These are phyloP conservation scores for Didymella lethalis DNA, from an alignment of 2,329 filamentous ascomycete species.

Conservation along the genomic window DNA sequence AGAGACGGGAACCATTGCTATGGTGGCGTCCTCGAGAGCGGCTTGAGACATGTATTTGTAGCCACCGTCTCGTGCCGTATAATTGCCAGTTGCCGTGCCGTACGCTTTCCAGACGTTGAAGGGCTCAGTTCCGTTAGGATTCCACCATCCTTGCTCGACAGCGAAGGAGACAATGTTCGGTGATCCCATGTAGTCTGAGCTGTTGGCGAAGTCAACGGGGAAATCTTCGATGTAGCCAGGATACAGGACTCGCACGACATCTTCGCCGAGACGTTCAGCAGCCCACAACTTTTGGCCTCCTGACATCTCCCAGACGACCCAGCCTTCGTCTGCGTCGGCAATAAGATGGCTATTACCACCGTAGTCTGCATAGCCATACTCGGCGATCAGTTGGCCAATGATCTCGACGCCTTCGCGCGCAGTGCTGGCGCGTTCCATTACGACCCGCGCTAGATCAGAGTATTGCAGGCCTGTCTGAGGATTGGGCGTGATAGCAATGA, in stretches of 20 bases:
- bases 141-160: slow-evolving; percentile 48
- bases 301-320: slow-evolving; percentile 49
- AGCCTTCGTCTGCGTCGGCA: slow-evolving; percentile 50
- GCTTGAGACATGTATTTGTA: slow-evolving; percentile 52
- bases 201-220: slow-evolving; percentile 42
- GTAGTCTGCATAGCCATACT: slow-evolving; percentile 55
- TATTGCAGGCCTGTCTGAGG: slow-evolving; percentile 55
- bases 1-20: slow-evolving; percentile 58
- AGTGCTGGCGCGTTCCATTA: slow-evolving; percentile 53
- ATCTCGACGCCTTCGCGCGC: slow-evolving; percentile 55
- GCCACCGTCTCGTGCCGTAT: slow-evolving; percentile 45
- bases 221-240: slow-evolving; percentile 51
- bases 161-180: slow-evolving; percentile 48
- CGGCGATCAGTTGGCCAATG: slow-evolving; percentile 51
- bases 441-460: slow-evolving; percentile 52
- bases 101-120: slow-evolving; percentile 51
- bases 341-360: slow-evolving; percentile 56
- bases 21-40: slow-evolving; percentile 47
- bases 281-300: slow-evolving; percentile 48
- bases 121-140: slow-evolving; percentile 40
- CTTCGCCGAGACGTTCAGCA: slow-evolving; percentile 43
- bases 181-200: slow-evolving; percentile 44
- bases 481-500: slow-evolving; percentile 53
- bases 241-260: slow-evolving; percentile 46
- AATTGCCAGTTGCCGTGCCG: slow-evolving; percentile 37